Evolutionary conservation across 805 yeast genomes (phyloP), one percentile per base, ranked within the genome.

Genomic region (Teunomyces pallodes): DNA sequence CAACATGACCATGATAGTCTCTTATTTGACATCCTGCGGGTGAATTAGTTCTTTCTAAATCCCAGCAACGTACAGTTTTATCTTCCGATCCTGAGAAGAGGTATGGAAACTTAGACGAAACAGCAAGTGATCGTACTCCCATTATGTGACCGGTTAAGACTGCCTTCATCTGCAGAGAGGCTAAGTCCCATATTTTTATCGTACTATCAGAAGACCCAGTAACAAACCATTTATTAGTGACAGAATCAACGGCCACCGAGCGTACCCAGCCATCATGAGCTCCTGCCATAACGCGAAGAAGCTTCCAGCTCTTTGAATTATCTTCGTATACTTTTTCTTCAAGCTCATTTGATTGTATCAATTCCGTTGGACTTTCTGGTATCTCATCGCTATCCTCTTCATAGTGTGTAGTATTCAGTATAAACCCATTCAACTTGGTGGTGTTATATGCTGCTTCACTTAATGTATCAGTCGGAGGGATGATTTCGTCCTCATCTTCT

Each of bases 221-320:
- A 6, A 86, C 96, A 68, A 89, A 92, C 89, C 94, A 94, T 54
- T 84, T 80, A 62, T 90, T 90, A 29, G 86, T 86, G 9, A 71
- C 64, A 0, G 96, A 96, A 51, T 94, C 98, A 14, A 87, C 79
- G 6, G 85, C 76, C 2, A 90, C 70, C n/a, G 88, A 77, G 41
- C 96, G 76, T 0, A 94, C 90, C 91, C 97, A 91, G 0, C 99
- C 99, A 35, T 80, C 76, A 63, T 94, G 99, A 3, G 98, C 98
- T 3, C 75, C 75, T 1, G 87, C 82, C 0, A 92, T 75, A 3
- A 92, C 90, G 48, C 86, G 74, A 60, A 74, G 75, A 5, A 88
- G 74, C 55, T 81, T 80, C 96, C 96, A 90, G 14, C 52, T 31
- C 16, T 40, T 9, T n/a, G 29, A 36, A 3, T 32, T 36, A 26